These are phyloP conservation scores for Cyclotella baltica DNA, from an alignment of 108 stramenopile species.

Conservation along the genomic window DNA sequence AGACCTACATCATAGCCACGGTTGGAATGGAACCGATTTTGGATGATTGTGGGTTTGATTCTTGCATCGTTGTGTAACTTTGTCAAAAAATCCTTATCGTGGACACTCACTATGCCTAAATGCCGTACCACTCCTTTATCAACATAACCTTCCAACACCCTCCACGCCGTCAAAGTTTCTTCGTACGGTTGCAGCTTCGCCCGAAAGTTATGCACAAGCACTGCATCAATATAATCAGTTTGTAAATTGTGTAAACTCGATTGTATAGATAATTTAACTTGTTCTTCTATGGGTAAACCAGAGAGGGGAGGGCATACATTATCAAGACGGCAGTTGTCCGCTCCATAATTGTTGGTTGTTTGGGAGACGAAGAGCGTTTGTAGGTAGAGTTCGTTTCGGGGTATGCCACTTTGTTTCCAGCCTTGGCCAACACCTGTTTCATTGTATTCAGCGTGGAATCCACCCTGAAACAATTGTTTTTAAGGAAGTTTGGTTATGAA, in stretches of 20 bases:
- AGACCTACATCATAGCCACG: constrained; percentile 43
- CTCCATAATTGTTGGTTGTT: constrained; percentile 29
- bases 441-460: constrained; percentile 51
- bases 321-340: constrained; percentile 15
- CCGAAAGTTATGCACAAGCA: constrained; percentile 58
- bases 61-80: constrained; percentile 28
- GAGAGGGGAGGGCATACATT: constrained; percentile 22
- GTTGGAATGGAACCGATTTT: constrained; percentile 57
- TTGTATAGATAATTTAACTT: constrained; percentile 44
- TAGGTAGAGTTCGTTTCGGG: constrained; percentile 46
- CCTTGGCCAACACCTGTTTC: constrained; percentile 53
- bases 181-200: constrained; percentile 42
- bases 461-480: constrained; percentile 18
- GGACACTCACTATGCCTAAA: constrained; percentile 50
- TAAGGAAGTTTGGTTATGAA: no score
- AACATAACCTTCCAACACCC: constrained; percentile 49
- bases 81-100: constrained; percentile 41
- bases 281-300: constrained; percentile 44
- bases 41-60: constrained; percentile 51
- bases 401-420: constrained; percentile 50
- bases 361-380: constrained; percentile 52
- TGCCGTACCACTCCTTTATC: constrained; percentile 42
- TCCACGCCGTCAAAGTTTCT: constrained; percentile 50
- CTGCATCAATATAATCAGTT: constrained; percentile 51
- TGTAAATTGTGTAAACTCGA: constrained; percentile 46